Base-by-base conservation (phyloP, 805 yeast genomes). In the Helenozyma baotianmanensis region DNA sequence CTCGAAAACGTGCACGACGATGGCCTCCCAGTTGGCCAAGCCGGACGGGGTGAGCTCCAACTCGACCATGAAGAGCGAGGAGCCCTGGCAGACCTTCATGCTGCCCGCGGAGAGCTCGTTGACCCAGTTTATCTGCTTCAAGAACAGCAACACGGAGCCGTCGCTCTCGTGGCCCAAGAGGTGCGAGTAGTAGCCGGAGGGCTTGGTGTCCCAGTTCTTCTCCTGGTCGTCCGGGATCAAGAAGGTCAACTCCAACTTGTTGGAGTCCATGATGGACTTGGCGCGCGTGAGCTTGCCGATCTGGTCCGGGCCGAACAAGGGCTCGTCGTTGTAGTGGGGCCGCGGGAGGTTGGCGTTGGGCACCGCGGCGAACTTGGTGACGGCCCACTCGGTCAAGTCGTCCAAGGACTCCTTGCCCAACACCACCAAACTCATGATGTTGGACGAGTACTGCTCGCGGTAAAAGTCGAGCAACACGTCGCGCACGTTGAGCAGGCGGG, bases 121-220 rank as follows among this genome's bases (percentile, higher is more conserved):
- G 6, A 90, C 95, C 87, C 89, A 84, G 10, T 89, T 83, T 36
- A 51, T 52, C 21, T 62, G 54, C 59, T 87, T 90, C 44, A 90
- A 72, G 43, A 69, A 72, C 35, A 79, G 74, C 22, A 87, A 66
- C 13, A 90, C 56, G 2, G 96, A 87, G 2, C 97, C 97, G 30
- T 80, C 70, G 29, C 92, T 84, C 62, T 90, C 98, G 57, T 90
- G 97, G 25, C 97, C 97, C 29, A 90, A 62, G 33, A 92, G 65
- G 56, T 92, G 97, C 14, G 89, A 76, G 44, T 65, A 72, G 57
- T 87, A 83, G 35, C 71, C 75, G 6, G 75, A 70, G 0, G 97
- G 95, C 45, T 77, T 77, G 15, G 72, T 70, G 33, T 73, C 72
- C 84, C 89, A 84, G 14, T 55, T 40, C 31, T 62, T 56, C 16